Evolutionary conservation across 352 stramenopile genomes (phyloP), one percentile per base, ranked within the genome.

Genomic region (Thalassiosira mediterranea): DNA sequence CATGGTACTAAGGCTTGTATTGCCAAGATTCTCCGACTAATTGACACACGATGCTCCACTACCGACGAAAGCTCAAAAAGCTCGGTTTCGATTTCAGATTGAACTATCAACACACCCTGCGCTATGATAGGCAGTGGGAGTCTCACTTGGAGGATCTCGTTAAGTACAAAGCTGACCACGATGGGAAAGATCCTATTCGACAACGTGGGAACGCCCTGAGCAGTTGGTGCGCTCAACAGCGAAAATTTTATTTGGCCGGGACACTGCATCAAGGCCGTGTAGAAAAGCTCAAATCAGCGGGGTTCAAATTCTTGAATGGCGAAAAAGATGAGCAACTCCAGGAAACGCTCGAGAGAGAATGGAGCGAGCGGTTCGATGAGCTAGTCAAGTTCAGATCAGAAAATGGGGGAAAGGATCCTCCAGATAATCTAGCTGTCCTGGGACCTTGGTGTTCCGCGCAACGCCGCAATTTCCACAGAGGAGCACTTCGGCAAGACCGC

Each of bases 51-150:
- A n/a, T n/a, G n/a, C n/a, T n/a, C n/a, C n/a, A n/a, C n/a, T n/a
- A n/a, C n/a, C n/a, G n/a, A n/a, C n/a, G n/a, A n/a, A n/a, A 48
- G 28, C 53, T 62, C 4, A 26, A 1, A 42, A 60, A 62, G 44
- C 53, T 62, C 17, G 53, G 53, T 11, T 62, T 62, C 44, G 53
- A 62, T 28, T 62, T 62, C 17, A 25, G 31, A 5, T 28, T 29
- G 17, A 48, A 62, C 4, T 21, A 47, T 3, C 53, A 62, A 23
- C 3, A 13, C 3, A 40, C 31, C 23, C 15, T 11, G 3, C 51
- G 38, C 10, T 4, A 60, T 2, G 28, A 60, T 60, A 4, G 17
- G 26, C 4, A 44, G 26, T 60, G 25, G 10, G 17, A 57, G 3
- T 15, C 23, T n/a, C 8, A 31, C 5, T 57, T 5, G 48, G 28